Base-by-base conservation (phyloP, 345 rosid genomes). In the Pistacia integerrima region DNA sequence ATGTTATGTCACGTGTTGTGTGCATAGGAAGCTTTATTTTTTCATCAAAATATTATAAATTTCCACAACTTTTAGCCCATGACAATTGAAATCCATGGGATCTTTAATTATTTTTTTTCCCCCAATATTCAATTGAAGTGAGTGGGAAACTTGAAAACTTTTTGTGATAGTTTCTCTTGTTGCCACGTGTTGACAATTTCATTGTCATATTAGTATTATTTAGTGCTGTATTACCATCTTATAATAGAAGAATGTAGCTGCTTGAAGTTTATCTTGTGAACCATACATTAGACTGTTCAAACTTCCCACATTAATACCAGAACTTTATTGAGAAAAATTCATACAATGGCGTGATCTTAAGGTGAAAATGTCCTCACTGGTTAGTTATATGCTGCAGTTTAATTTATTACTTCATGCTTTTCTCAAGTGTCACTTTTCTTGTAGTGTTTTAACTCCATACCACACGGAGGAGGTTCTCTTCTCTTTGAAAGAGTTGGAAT, bases 381-480 rank as follows among this genome's bases (percentile, higher is more conserved):
- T 25, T 25, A 25, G 25, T 25, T 25, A 20, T 68, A 10, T 60
- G 25, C 20, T 69, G n/a, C 54, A 52, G 11, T 55, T 14, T 8
- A 33, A 12, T 46, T 22, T 8, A 48, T 65, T 64, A 35, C 64
- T 74, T 11, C 63, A 35, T 56, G 58, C 10, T 16, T 70, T 74
- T 48, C 56, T 77, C 5, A 78, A 22, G 25, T 74, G 28, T 71
- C 64, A 81, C 62, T 4, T 64, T 64, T 38, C 11, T 78, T 71
- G 83, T 78, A 97, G 99, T 70, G 97, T 97, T 80, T 87, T 97
- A 78, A 97, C 98, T 81, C 98, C 99, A 54, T 94, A 97, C 84
- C 92, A 85, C 82, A 86, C 89, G 2, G 99, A 97, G 82, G 98
- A 94, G 73, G 98, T 97, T 70, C 90, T 94, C 54, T 97, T 97